Percentiles rank a stretch among this genome's conserved stretches.
Conservation (phyloP, 768 basidiomycete species). For the Leccinum arenicola region DNA sequence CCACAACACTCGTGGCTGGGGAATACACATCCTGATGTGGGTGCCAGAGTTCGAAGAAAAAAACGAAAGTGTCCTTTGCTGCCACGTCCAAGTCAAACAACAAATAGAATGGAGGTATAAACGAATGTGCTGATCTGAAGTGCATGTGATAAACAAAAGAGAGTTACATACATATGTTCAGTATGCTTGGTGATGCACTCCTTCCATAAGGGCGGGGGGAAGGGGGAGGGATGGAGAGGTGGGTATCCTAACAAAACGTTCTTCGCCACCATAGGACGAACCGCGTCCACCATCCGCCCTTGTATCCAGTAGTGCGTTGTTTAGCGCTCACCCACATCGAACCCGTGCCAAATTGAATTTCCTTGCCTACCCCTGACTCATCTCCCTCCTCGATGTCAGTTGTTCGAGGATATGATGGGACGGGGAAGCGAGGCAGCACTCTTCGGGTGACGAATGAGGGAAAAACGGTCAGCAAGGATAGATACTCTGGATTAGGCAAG, state of each 20-base stretch:
- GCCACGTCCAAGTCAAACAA: conserved; percentile 26
- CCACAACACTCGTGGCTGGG: not conserved
- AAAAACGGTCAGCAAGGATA: conserved; percentile 67
- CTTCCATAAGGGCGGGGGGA: not conserved
- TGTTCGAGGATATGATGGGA: conserved; percentile 33
- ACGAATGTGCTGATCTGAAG: conserved; percentile 21
- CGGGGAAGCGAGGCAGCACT: conserved; percentile 70
- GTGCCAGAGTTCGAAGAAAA: not conserved
- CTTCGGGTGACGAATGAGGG: conserved; percentile 72
- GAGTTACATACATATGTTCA: conserved; percentile 38
- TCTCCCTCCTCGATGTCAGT: conserved; percentile 72
- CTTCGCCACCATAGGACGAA: conserved; percentile 78
- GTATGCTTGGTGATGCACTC: conserved; percentile 17
- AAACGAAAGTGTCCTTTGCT: conserved; percentile 1
- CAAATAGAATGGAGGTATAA: conserved; percentile 18
- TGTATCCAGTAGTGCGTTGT: conserved; percentile 60
- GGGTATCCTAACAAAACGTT: conserved; percentile 62
- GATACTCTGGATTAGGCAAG: conserved; percentile 70
- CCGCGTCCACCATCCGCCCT: conserved; percentile 77
- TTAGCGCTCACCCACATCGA: conserved; percentile 73
- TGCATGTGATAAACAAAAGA: conserved; percentile 30
- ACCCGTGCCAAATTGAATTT: conserved; percentile 78
- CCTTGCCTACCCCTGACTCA: conserved; percentile 49
- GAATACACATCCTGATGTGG: not conserved
- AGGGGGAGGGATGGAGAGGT: not conserved